Conservation (phyloP, 768 basidiomycete species). For the Rubroboletus pulcherrimus region DNA sequence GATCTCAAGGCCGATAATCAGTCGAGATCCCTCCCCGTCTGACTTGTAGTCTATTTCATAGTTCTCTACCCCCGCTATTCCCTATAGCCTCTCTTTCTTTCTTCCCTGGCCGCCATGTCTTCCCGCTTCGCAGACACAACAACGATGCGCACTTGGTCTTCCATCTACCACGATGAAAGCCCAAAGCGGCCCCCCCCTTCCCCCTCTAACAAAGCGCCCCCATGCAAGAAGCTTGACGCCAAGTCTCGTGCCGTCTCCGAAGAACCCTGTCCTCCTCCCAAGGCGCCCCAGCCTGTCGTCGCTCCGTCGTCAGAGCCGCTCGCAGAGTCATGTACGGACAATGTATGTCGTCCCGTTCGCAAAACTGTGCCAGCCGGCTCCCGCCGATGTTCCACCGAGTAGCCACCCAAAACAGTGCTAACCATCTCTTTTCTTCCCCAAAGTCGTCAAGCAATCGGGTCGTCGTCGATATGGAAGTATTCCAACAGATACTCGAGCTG, state of each 20-base stretch:
- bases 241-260: conserved; percentile 32
- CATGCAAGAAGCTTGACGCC: conserved; percentile 30
- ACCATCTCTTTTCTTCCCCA: conserved; percentile 1
- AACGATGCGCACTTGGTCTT: conserved; percentile 29
- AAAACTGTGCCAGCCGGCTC: background rate
- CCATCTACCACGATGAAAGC: conserved; percentile 27
- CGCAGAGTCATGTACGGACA: conserved; percentile 23
- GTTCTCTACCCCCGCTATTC: conserved; percentile 11
- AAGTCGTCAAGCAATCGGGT: conserved; percentile 19
- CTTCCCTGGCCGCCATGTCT: conserved; percentile 18
- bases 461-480: conserved; percentile 75
- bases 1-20: conserved; percentile 32
- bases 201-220: conserved; percentile 30
- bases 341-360: conserved; percentile 20
- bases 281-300: conserved; percentile 1
- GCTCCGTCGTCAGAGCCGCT: conserved; percentile 11
- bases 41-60: conserved; percentile 29
- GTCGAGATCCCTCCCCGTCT: conserved; percentile 23
- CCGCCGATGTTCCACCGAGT: background rate
- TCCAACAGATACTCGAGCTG: conserved; percentile 85
- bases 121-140: conserved; percentile 28
- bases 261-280: conserved; percentile 17
- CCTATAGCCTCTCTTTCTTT: background rate
- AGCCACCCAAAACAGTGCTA: background rate
- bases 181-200: conserved; percentile 32